Conservation (phyloP, 2,329 filamentous ascomycete genomes). For the Knufia petricola region DNA sequence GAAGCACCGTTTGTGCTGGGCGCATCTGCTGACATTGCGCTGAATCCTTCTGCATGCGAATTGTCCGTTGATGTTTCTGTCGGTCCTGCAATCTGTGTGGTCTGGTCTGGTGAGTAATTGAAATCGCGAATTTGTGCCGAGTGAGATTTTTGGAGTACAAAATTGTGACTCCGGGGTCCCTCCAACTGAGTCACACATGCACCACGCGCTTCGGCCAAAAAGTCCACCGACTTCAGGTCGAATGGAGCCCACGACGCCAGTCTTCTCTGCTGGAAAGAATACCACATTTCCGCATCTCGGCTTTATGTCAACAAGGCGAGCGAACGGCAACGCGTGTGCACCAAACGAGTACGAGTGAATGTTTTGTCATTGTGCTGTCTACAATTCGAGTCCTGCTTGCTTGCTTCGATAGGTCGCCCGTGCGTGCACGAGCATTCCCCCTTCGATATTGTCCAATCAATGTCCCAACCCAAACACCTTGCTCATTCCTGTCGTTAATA, state of each 20-base stretch:
- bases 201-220: too few relatives aligned
- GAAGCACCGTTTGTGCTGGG: constrained; percentile 1
- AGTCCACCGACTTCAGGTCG: too few relatives aligned
- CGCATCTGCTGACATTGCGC: not conserved
- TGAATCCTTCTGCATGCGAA: not conserved
- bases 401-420: not conserved
- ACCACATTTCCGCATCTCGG: not conserved
- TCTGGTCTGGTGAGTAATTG: too few relatives aligned
- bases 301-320: too few relatives aligned
- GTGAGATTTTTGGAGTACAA: not conserved
- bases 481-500: constrained; percentile 1
- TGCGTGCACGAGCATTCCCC: not conserved
- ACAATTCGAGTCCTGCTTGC: not conserved
- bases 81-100: too few relatives aligned
- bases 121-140: too few relatives aligned
- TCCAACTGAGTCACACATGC: too few relatives aligned
- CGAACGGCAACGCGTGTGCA: not conserved
- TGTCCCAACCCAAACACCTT: not conserved
- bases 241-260: not conserved
- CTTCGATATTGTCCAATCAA: not conserved
- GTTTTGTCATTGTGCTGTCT: not conserved
- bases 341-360: not conserved
- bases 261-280: too few relatives aligned
- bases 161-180: too few relatives aligned
- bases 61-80: not conserved